Evolutionary conservation across 768 basidiomycete genomes (phyloP), one percentile per base, ranked within the genome.

Genomic region (Cyclocybe cylindracea): DNA sequence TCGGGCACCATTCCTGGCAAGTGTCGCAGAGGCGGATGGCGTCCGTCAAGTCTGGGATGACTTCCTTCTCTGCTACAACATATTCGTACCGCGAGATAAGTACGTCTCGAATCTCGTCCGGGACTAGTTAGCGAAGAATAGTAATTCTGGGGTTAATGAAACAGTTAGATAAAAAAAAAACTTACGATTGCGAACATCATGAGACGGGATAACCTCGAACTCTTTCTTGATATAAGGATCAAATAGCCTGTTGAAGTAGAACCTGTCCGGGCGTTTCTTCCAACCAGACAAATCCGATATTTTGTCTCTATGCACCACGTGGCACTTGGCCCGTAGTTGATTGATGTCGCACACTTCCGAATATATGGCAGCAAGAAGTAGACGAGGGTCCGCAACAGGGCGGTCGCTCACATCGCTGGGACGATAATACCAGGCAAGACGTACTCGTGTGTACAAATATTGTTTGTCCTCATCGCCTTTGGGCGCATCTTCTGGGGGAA

Each of bases 151-250:
- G 46, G 53, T 37, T 54, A 63, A 59, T 56, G 32, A 33, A 42
- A 31, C 3, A 34, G 37, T 57, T 53, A 48, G 58, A 55, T 54
- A 44, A 56, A 62, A 58, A 49, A 32, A 47, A 44, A 57, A 79
- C 94, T 65, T 68, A 98, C 96, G 75, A 68, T 99, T 99, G 51
- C 87, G 83, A 55, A 97, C 87, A 61, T 87, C 90, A 37, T 82
- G 81, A 31, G 92, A 83, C 54, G 89, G 86, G 47, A 99, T 87
- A 60, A 98, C 89, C 68, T 98, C 97, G 69, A 96, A 98, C 72
- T 98, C 95, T 69, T 91, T 91, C 76, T 96, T 94, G 72, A 98
- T 92, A 71, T 96, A 98, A 46, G 94, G 94, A 75, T 98, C 96
- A 66, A 96, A 99, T 29, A 98, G 79, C 62, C 90, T 86, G 62